phyloP scores from a whole-genome alignment of 2,329 filamentous ascomycete genomes.

The Thielaviopsis musarum region DNA sequence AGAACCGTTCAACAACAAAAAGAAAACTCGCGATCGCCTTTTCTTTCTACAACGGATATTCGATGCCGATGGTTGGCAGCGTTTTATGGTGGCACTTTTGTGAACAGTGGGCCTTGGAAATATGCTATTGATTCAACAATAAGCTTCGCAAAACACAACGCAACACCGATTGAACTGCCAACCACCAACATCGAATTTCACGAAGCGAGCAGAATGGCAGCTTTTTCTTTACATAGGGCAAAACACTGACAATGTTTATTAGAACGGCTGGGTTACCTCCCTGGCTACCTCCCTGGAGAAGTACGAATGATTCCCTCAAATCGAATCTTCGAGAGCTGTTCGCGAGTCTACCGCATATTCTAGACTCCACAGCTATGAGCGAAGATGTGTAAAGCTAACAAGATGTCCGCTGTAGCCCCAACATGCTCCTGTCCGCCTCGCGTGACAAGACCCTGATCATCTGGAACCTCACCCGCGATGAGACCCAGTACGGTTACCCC shows the following conservation, averaged over 20 bases:
- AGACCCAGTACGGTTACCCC: constrained; percentile 95
- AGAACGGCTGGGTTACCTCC: constrained; percentile 97
- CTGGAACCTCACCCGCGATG: constrained; percentile 99
- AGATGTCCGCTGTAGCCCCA: constrained; percentile 45
- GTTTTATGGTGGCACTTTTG: background rate
- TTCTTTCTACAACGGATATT: background rate
- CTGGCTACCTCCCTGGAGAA: constrained; percentile 98
- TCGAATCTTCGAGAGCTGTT: background rate
- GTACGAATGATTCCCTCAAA: constrained; percentile 33
- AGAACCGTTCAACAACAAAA: background rate
- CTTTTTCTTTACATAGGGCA: constrained; percentile 7
- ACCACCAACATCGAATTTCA: background rate
- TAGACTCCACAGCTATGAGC: background rate
- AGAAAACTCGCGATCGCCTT: background rate
- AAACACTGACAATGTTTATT: constrained; percentile 14
- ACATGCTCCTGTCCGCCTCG: constrained; percentile 96
- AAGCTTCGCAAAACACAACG: background rate
- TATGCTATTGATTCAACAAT: background rate
- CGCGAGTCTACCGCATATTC: background rate
- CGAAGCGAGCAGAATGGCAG: constrained; percentile 4
- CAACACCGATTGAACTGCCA: background rate
- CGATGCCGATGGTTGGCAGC: background rate
- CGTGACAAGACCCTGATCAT: constrained; percentile 99
- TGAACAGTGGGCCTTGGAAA: background rate
- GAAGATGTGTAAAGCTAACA: constrained; percentile 8